Evolutionary conservation across 331 rosid genomes (phyloP).

Genomic region (Quercus phellos): DNA sequence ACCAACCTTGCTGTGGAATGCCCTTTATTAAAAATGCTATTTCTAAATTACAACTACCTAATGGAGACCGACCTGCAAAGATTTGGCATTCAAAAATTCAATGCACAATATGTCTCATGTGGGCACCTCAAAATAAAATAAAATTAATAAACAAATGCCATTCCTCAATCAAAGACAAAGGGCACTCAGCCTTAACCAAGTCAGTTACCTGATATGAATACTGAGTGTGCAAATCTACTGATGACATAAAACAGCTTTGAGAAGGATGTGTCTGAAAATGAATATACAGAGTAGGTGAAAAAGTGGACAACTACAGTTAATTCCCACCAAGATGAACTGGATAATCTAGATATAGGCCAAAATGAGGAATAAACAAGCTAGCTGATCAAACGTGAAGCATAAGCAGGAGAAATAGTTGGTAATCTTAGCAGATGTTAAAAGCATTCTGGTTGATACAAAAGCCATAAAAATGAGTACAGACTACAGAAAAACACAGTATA

Average conservation of each 20-base stretch:
- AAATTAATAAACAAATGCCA: neutral
- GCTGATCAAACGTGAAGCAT: neutral
- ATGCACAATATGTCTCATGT: constrained; percentile 1
- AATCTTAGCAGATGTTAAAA: neutral
- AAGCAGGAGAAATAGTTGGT: neutral
- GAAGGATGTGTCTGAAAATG: constrained; percentile 76
- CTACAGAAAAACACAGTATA: neutral
- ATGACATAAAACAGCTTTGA: constrained; percentile 85
- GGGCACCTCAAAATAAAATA: neutral
- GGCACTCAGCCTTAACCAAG: neutral
- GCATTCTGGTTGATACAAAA: neutral
- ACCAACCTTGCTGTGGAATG: neutral
- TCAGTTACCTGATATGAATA: constrained; percentile 69
- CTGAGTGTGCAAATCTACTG: constrained; percentile 86
- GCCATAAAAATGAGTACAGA: neutral
- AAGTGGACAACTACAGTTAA: neutral
- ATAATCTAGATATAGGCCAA: neutral
- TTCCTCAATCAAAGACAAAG: constrained; percentile 12
- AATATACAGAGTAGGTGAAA: neutral
- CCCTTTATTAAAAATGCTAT: neutral
- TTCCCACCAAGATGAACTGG: neutral
- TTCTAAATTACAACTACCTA: constrained; percentile 8
- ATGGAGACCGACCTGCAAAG: neutral
- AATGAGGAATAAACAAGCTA: neutral
- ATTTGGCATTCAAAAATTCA: constrained; percentile 8